Evolutionary conservation across 208 protist species (phyloP).

Genomic region (Borovskyia barvae): DNA sequence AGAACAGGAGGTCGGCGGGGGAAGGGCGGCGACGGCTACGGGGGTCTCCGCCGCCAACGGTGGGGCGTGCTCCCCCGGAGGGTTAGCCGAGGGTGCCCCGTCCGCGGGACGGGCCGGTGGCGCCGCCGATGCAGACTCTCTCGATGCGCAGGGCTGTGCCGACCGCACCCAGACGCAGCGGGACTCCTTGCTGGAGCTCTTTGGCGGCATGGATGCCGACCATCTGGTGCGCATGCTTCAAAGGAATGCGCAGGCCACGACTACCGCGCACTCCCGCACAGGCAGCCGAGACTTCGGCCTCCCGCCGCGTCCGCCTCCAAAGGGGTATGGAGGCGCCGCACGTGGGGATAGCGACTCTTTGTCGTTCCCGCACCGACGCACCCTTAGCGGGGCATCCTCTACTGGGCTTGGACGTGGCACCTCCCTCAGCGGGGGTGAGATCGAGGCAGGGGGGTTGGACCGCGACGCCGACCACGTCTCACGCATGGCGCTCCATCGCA

Average conservation of each 20-base stretch:
- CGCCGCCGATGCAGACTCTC: background rate
- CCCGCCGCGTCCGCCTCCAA: slow-evolving; percentile 20
- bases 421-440: slow-evolving; percentile 17
- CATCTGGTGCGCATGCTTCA: slow-evolving; percentile 21
- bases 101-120: background rate
- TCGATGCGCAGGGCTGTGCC: slow-evolving; percentile 9
- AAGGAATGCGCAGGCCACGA: slow-evolving; percentile 13
- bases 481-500: slow-evolving; percentile 19
- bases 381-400: slow-evolving; percentile 21
- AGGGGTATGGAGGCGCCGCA: slow-evolving; percentile 7
- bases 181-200: slow-evolving; percentile 75
- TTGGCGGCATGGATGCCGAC: slow-evolving; percentile 47
- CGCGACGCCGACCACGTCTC: slow-evolving; percentile 1
- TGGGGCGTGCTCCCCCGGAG: background rate
- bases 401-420: slow-evolving; percentile 5
- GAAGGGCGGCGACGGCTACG: background rate
- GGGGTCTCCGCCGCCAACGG: background rate
- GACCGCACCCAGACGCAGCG: slow-evolving; percentile 33
- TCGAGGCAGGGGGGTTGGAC: slow-evolving; percentile 14
- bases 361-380: slow-evolving; percentile 21
- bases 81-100: background rate
- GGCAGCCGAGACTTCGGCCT: slow-evolving; percentile 29
- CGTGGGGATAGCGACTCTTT: background rate
- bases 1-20: slow-evolving; percentile 1
- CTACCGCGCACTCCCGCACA: slow-evolving; percentile 15